phyloP scores from a whole-genome alignment of 192 early-diverging fungal genomes.

The Entophlyctis luteolus region DNA sequence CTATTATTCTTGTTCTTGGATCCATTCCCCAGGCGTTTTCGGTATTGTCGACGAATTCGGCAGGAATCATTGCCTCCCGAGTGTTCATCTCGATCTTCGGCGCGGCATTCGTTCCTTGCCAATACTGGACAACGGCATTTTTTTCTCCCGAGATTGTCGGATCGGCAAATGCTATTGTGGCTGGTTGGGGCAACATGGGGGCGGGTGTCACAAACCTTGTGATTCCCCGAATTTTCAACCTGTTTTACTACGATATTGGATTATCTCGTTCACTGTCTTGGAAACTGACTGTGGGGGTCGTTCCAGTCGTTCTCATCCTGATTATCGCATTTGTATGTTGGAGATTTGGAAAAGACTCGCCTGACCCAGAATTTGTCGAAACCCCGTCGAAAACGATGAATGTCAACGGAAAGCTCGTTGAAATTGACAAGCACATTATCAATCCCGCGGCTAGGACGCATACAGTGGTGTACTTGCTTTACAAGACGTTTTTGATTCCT shows the following conservation, averaged over 20 bases:
- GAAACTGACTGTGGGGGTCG: too few relatives aligned
- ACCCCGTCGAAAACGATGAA: too few relatives aligned
- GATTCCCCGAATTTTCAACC: slow-evolving; percentile 53
- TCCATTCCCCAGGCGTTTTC: slow-evolving; percentile 49
- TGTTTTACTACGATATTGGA: slow-evolving; percentile 20
- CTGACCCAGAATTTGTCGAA: too few relatives aligned
- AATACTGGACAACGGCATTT: slow-evolving; percentile 64
- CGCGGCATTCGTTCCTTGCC: slow-evolving; percentile 66
- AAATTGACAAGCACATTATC: too few relatives aligned
- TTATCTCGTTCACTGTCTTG: slow-evolving; percentile 41
- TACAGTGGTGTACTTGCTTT: too few relatives aligned
- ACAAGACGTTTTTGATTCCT: slow-evolving; percentile 23
- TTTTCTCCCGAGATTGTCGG: slow-evolving; percentile 57
- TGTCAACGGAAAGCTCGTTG: too few relatives aligned
- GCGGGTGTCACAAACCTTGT: slow-evolving; percentile 58
- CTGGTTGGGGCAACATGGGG: slow-evolving; percentile 70
- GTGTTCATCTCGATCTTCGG: slow-evolving; percentile 63
- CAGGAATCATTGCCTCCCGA: slow-evolving; percentile 44
- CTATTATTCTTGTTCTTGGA: slow-evolving; percentile 47
- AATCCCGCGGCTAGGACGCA: too few relatives aligned
- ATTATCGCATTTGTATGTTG: too few relatives aligned
- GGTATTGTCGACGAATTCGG: slow-evolving; percentile 41
- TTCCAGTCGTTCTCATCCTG: too few relatives aligned
- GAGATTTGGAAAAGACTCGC: too few relatives aligned
- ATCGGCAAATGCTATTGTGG: slow-evolving; percentile 62